phyloP scores from a whole-genome alignment of 2,329 filamentous ascomycete genomes.

The Phaeosphaeriaceae sp. region DNA sequence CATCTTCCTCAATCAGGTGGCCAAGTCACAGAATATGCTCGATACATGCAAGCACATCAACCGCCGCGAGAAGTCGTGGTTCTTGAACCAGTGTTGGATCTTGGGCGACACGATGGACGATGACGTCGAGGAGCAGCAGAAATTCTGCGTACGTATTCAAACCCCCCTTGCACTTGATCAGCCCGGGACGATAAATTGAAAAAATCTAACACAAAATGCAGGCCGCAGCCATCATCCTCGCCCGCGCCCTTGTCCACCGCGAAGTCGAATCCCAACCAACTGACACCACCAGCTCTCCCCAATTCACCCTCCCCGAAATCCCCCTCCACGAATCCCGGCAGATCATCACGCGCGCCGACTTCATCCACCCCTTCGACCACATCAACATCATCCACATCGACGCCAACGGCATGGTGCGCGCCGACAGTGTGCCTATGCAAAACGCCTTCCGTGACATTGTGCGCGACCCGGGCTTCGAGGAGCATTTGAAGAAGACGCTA shows the following conservation, averaged over 20 bases:
- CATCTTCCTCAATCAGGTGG: constrained; percentile 85
- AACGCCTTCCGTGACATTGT: constrained; percentile 87
- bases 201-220: constrained; percentile 49
- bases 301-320: constrained; percentile 79
- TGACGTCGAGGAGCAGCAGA: constrained; percentile 97
- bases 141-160: constrained; percentile 73
- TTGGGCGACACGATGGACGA: constrained; percentile 83
- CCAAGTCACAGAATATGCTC: constrained; percentile 83
- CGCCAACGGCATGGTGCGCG: constrained; percentile 81
- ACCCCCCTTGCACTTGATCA: not conserved
- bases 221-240: constrained; percentile 92
- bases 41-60: constrained; percentile 75
- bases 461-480: constrained; percentile 74
- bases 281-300: constrained; percentile 41
- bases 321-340: constrained; percentile 57
- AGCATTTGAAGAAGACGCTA: constrained; percentile 81
- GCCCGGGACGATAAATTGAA: too few relatives aligned
- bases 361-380: constrained; percentile 88
- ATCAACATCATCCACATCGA: constrained; percentile 96
- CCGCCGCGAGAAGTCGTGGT: constrained; percentile 75
- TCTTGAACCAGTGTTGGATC: constrained; percentile 80
- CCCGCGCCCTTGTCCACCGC: constrained; percentile 83
- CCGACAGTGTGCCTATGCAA: constrained; percentile 96
- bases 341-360: constrained; percentile 94
- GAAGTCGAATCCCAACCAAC: constrained; percentile 67